These are phyloP conservation scores for Theobroma grandiflorum DNA, from an alignment of 441 rosid species.

Conservation along the genomic window DNA sequence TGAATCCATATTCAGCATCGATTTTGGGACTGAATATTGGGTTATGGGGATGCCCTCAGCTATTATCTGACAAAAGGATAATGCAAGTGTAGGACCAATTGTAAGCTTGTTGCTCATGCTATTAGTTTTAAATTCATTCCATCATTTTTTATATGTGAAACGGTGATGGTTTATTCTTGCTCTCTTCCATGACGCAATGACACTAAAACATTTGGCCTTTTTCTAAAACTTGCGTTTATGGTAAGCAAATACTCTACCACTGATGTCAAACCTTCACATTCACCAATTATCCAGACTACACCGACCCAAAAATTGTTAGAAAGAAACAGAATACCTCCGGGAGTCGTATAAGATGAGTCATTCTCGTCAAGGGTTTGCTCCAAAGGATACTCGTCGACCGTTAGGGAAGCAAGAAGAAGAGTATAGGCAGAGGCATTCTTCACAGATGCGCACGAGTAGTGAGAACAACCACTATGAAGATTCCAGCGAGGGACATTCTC, in stretches of 20 bases:
- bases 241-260: not conserved
- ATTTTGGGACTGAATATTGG: no score
- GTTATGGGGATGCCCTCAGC: no score
- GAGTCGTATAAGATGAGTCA: not conserved
- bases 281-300: not conserved
- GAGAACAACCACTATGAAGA: not conserved
- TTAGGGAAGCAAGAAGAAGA: not conserved
- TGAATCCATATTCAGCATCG: no score
- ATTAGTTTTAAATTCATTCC: not conserved
- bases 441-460: not conserved
- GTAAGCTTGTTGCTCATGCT: not conserved
- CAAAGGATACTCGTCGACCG: not conserved
- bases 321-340: not conserved
- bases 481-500: not conserved
- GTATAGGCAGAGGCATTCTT: not conserved
- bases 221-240: not conserved
- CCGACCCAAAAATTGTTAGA: not conserved
- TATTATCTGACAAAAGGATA: no score
- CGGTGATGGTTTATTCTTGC: not conserved
- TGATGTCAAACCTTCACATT: not conserved
- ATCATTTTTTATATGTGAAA: not conserved
- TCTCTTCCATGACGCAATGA: not conserved
- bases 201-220: not conserved
- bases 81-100: no score
- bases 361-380: not conserved